phyloP scores from a whole-genome alignment of 306 rosid genomes.

The Acmispon strigosus region DNA sequence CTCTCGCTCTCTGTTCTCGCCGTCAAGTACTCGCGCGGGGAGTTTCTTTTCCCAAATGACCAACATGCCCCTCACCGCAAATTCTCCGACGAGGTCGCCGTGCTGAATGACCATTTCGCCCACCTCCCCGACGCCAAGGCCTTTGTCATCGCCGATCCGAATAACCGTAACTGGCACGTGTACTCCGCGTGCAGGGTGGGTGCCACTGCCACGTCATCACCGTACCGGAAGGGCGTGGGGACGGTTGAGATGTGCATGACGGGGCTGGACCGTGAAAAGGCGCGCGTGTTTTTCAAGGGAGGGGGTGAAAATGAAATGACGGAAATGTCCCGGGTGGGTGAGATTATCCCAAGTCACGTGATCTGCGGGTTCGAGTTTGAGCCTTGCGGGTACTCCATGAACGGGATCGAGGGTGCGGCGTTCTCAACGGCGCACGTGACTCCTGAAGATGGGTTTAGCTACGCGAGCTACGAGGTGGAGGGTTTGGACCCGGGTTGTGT shows the following conservation, averaged over 20 bases:
- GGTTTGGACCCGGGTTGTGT: conserved; percentile 22
- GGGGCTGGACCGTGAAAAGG: conserved; percentile 35
- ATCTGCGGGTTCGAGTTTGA: conserved; percentile 58
- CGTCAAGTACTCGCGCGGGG: conserved; percentile 55
- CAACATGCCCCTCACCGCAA: conserved; percentile 55
- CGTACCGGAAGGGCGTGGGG: background rate
- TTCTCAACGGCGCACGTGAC: conserved; percentile 65
- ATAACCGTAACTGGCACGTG: conserved; percentile 47
- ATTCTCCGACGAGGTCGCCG: conserved; percentile 43
- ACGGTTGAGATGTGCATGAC: conserved; percentile 57
- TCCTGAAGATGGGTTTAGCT: conserved; percentile 61
- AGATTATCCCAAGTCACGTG: conserved; percentile 34
- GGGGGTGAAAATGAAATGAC: conserved; percentile 38
- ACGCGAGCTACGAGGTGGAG: conserved; percentile 52
- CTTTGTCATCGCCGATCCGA: conserved; percentile 38
- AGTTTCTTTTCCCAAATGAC: conserved; percentile 43
- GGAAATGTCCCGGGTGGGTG: conserved; percentile 32
- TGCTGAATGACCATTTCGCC: conserved; percentile 30
- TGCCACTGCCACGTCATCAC: background rate
- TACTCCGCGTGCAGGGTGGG: conserved; percentile 28
- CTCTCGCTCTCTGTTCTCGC: conserved; percentile 32
- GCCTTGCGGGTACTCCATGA: conserved; percentile 67
- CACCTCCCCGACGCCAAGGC: conserved; percentile 28
- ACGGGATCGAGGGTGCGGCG: conserved; percentile 47
- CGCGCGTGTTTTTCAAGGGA: conserved; percentile 47